Evolutionary conservation across 345 rosid genomes (phyloP).

Genomic region (Brassica nigra): DNA sequence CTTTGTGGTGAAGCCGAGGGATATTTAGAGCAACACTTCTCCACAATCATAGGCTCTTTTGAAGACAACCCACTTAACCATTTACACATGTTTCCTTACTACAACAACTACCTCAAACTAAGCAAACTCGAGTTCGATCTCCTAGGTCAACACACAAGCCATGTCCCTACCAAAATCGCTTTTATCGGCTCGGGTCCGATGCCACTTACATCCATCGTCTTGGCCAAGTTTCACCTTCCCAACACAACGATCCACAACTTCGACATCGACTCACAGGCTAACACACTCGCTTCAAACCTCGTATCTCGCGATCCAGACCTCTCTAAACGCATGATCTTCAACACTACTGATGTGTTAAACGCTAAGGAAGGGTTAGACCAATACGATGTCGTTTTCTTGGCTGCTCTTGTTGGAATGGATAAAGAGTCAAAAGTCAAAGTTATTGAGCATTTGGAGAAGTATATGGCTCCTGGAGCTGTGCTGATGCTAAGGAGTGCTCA

Average conservation of each 20-base stretch:
- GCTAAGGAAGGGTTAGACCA: conserved; percentile 54
- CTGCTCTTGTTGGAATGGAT: conserved; percentile 88
- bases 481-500: conserved; percentile 86
- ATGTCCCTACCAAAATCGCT: conserved; percentile 57
- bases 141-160: conserved; percentile 47
- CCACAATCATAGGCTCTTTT: conserved; percentile 61
- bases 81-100: conserved; percentile 72
- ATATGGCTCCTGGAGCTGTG: conserved; percentile 68
- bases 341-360: conserved; percentile 59
- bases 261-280: conserved; percentile 71
- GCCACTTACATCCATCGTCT: conserved; percentile 81
- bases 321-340: conserved; percentile 63
- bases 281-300: conserved; percentile 55
- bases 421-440: conserved; percentile 60
- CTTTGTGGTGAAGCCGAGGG: conserved; percentile 89
- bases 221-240: conserved; percentile 68
- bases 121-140: conserved; percentile 69
- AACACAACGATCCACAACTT: conserved; percentile 69
- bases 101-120: conserved; percentile 80
- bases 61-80: conserved; percentile 73
- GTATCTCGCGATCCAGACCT: conserved; percentile 61
- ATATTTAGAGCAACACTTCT: conserved; percentile 63
- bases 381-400: conserved; percentile 86
- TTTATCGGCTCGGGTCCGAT: conserved; percentile 92
- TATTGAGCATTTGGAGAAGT: conserved; percentile 57